phyloP scores from a whole-genome alignment of 192 early-diverging fungal species.

The Funneliformis mosseae region DNA sequence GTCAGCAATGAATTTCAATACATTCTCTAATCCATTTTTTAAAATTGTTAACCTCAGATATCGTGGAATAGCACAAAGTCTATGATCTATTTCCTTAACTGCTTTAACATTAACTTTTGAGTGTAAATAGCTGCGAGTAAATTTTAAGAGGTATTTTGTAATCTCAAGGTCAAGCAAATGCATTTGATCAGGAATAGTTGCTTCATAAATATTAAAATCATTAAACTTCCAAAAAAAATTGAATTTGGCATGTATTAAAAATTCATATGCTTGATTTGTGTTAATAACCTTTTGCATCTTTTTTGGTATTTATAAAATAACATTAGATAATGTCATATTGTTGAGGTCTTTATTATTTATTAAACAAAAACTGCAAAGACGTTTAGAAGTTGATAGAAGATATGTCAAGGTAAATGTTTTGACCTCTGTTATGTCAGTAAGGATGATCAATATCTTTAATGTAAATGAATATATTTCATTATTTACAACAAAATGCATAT shows the following conservation, averaged over 20 bases:
- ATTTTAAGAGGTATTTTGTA: neutral
- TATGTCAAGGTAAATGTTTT: neutral
- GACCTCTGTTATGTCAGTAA: neutral
- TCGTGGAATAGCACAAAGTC: neutral
- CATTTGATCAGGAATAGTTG: neutral
- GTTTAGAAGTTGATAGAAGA: neutral
- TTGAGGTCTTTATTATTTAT: neutral
- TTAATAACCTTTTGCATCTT: neutral
- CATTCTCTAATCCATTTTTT: neutral
- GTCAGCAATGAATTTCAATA: neutral
- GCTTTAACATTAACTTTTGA: neutral
- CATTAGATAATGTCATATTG: neutral
- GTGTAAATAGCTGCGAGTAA: neutral
- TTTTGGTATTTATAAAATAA: neutral
- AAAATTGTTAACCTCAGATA: neutral
- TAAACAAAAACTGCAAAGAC: neutral
- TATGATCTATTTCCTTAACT: neutral
- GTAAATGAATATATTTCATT: neutral
- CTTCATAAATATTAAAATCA: conserved; percentile 4
- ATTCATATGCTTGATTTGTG: neutral
- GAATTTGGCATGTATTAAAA: neutral
- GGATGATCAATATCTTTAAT: neutral
- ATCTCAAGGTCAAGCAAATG: neutral
- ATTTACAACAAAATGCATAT: conserved; percentile 4
- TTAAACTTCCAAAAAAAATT: neutral